Percentiles rank a stretch among this genome's conserved stretches.
These are phyloP conservation scores for Berberis thunbergii DNA, from an alignment of 164 flowering plant genomes.

Conservation along the genomic window DNA sequence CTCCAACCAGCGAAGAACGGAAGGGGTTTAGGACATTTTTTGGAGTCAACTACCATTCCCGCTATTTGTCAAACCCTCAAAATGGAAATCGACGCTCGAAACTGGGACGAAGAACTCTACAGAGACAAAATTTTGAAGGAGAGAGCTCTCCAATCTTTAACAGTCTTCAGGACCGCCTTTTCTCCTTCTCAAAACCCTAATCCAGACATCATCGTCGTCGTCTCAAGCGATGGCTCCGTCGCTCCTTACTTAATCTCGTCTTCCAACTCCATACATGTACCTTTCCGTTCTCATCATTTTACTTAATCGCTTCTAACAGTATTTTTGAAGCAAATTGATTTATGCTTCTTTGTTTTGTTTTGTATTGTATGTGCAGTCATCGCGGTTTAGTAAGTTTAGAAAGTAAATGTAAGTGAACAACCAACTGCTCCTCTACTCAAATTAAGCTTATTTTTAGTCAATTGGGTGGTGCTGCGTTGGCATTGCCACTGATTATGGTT, in stretches of 20 bases:
- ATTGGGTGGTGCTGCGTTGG: not conserved
- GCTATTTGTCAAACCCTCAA: not conserved
- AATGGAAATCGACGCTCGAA: slow-evolving; percentile 53
- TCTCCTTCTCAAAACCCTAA: slow-evolving; percentile 56
- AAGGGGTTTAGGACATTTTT: too few relatives aligned
- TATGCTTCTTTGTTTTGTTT: not conserved
- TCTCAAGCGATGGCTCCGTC: slow-evolving; percentile 83
- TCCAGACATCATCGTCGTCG: slow-evolving; percentile 64
- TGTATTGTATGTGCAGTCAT: slow-evolving; percentile 26
- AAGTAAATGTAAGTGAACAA: slow-evolving; percentile 35
- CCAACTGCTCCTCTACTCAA: not conserved
- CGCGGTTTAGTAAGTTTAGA: slow-evolving; percentile 19
- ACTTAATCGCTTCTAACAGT: not conserved
- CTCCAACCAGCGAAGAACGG: too few relatives aligned
- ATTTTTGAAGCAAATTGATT: not conserved
- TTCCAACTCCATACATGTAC: slow-evolving; percentile 38
- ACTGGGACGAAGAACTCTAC: slow-evolving; percentile 79
- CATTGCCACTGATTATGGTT: not conserved
- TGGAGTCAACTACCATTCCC: not conserved
- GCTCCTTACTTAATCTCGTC: slow-evolving; percentile 78
- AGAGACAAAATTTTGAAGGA: slow-evolving; percentile 50
- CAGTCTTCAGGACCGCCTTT: slow-evolving; percentile 71
- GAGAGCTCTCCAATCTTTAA: slow-evolving; percentile 53
- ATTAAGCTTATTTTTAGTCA: not conserved
- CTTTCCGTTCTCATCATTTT: not conserved